These are phyloP conservation scores for Leccinum truebloodii DNA, from an alignment of 768 basidiomycete species.

Conservation along the genomic window DNA sequence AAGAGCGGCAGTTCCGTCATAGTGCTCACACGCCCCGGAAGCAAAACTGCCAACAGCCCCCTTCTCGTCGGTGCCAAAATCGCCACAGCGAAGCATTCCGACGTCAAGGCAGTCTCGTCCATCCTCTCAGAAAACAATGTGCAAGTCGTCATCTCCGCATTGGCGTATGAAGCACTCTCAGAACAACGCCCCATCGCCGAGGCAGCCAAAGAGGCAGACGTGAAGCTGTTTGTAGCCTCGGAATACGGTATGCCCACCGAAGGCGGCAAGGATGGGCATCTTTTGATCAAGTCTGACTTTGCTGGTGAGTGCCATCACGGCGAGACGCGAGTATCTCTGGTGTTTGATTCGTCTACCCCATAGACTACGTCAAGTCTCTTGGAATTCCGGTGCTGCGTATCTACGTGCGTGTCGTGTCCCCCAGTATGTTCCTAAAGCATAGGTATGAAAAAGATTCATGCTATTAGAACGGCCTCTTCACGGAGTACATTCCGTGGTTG, in stretches of 20 bases:
- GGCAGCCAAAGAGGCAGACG: constrained; percentile 38
- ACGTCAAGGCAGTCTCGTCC: constrained; percentile 25
- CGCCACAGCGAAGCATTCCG: constrained; percentile 29
- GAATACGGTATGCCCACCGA: constrained; percentile 40
- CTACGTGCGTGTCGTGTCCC: constrained; percentile 26
- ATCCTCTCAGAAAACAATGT: constrained; percentile 34
- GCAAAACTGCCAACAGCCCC: constrained; percentile 18
- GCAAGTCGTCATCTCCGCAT: constrained; percentile 36
- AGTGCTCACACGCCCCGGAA: constrained; percentile 25
- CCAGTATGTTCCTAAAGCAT: background rate
- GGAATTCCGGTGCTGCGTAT: constrained; percentile 33
- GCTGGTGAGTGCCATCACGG: constrained; percentile 21
- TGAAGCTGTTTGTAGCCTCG: constrained; percentile 41
- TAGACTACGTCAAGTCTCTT: constrained; percentile 33
- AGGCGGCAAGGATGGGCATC: constrained; percentile 30
- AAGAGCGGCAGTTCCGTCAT: constrained; percentile 25
- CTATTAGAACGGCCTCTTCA: constrained; percentile 36
- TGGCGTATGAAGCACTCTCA: constrained; percentile 29
- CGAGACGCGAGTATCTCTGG: too few relatives aligned
- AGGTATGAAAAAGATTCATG: background rate
- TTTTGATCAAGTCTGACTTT: constrained; percentile 29
- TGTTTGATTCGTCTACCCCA: background rate
- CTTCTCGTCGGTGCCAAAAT: constrained; percentile 28
- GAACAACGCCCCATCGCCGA: constrained; percentile 34
- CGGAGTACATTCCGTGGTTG: constrained; percentile 33